Evolutionary conservation across 768 basidiomycete genomes (phyloP), one percentile per base, ranked within the genome.

Genomic region (Leccinum rimulosum): DNA sequence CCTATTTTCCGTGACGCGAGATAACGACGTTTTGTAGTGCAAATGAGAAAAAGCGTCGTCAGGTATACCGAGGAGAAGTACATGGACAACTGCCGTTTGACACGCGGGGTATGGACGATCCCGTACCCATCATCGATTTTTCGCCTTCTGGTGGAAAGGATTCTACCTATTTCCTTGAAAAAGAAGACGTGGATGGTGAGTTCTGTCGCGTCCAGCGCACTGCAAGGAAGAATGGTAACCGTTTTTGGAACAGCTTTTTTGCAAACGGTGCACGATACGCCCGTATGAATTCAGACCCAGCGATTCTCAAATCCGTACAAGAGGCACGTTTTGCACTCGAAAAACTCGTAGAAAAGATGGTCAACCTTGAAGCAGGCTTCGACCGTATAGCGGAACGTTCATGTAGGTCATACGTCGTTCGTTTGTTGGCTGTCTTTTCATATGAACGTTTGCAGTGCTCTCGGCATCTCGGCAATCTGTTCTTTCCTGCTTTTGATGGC

Each of bases 51-150:
- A 91, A 90, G 65, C 84, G 93, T 19, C 84, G 97, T 2, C 85
- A 89, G 64, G 81, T 89, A n/a, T 95, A 96, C 69, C 82, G 91
- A 22, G 81, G 87, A 4, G 94, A 96, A 66, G 82, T 91, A 12
- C 84, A 91, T 60, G 90, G 90, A 0, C 88, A 92, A 64, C 78
- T 98, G 6, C 97, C 97, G 0, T 98, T 95, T 70, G 88, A 91
- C 38, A 82, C 88, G 4, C 79, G 80, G 52, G 90, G 89, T 3
- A 84, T 97, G 84, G 89, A 92, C 36, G 91, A 89, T 61, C 77
- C 86, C 2, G 87, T 90, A 3, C 91, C 91, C 0, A 80, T 78
- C 6, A 83, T 95, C 63, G 93, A 95, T 65, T 88, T 95, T 67
- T 85, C 88, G 1, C 87, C 90, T 0, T 79, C 80, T 1, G 88